Conservation (phyloP, 2,329 filamentous ascomycete genomes). For the Fusarium sulawesiense region DNA sequence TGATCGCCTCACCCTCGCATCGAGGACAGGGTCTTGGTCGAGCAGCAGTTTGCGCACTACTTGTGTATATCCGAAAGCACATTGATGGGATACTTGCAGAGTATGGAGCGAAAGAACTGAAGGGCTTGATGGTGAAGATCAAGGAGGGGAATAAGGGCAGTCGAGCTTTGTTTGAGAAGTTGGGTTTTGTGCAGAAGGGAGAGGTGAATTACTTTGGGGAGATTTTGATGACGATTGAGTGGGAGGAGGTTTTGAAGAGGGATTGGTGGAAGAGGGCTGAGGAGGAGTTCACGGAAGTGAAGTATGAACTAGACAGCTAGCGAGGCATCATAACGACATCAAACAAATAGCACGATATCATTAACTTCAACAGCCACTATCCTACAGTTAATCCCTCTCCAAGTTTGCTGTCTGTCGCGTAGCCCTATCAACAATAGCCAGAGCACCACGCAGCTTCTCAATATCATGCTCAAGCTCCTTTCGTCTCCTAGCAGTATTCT, state of each 20-base stretch:
- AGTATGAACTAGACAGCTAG: constrained; percentile 29
- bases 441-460: constrained; percentile 25
- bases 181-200: constrained; percentile 65
- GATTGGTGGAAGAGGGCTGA: constrained; percentile 41
- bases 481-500: constrained; percentile 23
- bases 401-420: constrained; percentile 14
- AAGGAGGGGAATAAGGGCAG: constrained; percentile 66
- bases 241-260: constrained; percentile 42
- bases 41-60: constrained; percentile 73
- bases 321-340: not conserved
- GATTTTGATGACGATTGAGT: constrained; percentile 61
- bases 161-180: constrained; percentile 61
- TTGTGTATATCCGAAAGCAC: constrained; percentile 73
- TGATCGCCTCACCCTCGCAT: constrained; percentile 74
- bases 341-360: no score
- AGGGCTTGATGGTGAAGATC: constrained; percentile 66
- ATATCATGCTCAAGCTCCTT: constrained; percentile 34
- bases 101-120: constrained; percentile 48
- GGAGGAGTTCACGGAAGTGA: constrained; percentile 39
- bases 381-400: not conserved
- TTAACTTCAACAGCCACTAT: not conserved
- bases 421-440: constrained; percentile 36
- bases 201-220: constrained; percentile 70
- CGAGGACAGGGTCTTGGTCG: constrained; percentile 74
- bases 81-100: constrained; percentile 64